A percentile compares a stretch with the other conserved stretches of the same genome.
phyloP scores from a whole-genome alignment of 768 basidiomycete genomes.

The Tulasnella sp. region DNA sequence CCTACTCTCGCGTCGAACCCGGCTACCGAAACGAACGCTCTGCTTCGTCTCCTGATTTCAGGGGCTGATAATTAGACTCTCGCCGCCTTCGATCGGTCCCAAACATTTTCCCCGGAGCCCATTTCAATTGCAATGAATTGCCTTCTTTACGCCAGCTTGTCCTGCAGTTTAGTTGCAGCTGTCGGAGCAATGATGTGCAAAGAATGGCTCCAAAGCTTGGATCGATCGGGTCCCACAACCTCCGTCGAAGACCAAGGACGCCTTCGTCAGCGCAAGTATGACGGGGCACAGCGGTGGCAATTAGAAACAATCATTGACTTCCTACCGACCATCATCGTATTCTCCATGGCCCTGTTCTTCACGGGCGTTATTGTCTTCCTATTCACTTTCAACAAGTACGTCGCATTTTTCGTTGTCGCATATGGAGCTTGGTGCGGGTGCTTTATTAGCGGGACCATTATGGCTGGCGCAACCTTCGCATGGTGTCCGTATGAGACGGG shows the following conservation, averaged over 20 bases:
- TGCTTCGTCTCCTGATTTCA: not conserved
- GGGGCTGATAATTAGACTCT: not conserved
- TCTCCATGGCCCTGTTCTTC: not conserved
- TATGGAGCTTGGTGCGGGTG: not conserved
- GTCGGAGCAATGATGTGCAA: not conserved
- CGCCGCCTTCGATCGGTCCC: not conserved
- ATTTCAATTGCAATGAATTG: not conserved
- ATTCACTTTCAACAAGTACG: not conserved
- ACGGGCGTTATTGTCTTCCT: not conserved
- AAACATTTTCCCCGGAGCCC: not conserved
- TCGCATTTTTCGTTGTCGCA: not conserved
- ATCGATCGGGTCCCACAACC: not conserved
- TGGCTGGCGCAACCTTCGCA: not conserved
- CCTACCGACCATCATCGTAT: not conserved
- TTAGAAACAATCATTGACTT: not conserved
- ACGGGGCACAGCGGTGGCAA: not conserved
- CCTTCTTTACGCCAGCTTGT: conserved; percentile 4
- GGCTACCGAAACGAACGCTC: not conserved
- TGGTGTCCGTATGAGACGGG: not conserved
- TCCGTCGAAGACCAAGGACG: not conserved
- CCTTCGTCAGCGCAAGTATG: not conserved
- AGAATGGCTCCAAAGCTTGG: not conserved
- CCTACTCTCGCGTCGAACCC: not conserved
- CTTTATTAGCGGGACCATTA: not conserved
- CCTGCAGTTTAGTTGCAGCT: not conserved